Conservation (phyloP, 768 basidiomycete species). For the Rhizopogon rudus region DNA sequence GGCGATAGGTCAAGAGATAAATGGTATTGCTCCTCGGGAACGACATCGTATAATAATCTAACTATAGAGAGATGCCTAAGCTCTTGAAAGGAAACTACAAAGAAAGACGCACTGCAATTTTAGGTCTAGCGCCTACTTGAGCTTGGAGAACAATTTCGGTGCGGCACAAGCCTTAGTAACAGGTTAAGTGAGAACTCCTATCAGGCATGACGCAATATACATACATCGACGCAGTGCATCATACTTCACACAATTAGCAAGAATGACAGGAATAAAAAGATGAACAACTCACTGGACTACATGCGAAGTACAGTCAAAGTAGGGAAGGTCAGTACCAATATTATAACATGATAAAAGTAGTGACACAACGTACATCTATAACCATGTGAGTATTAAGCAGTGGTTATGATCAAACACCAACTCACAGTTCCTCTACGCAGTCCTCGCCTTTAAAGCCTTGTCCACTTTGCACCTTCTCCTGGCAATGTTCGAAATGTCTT, state of each 20-base stretch:
- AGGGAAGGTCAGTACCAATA: constrained; percentile 18
- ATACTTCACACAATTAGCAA: constrained; percentile 40
- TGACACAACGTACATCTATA: constrained; percentile 20
- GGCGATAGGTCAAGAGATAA: not conserved
- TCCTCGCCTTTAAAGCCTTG: constrained; percentile 88
- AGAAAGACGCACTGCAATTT: not conserved
- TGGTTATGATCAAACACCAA: constrained; percentile 12
- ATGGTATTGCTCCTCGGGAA: not conserved
- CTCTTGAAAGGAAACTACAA: too few relatives aligned
- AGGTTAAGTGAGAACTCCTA: constrained; percentile 2
- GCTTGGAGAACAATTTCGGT: constrained; percentile 79
- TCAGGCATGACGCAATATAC: constrained; percentile 21
- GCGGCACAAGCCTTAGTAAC: constrained; percentile 46
- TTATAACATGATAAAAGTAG: not conserved
- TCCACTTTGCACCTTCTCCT: constrained; percentile 80
- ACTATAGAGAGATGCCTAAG: not conserved
- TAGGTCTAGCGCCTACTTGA: constrained; percentile 28
- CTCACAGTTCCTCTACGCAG: constrained; percentile 87
- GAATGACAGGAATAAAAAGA: not conserved
- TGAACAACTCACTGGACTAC: constrained; percentile 61
- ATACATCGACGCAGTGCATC: constrained; percentile 92
- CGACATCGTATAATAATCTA: not conserved
- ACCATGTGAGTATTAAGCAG: not conserved
- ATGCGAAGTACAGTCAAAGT: constrained; percentile 6
- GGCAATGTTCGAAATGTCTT: constrained; percentile 87